phyloP scores from a whole-genome alignment of 768 basidiomycete genomes.

The Lepiota brunneoincarnata region DNA sequence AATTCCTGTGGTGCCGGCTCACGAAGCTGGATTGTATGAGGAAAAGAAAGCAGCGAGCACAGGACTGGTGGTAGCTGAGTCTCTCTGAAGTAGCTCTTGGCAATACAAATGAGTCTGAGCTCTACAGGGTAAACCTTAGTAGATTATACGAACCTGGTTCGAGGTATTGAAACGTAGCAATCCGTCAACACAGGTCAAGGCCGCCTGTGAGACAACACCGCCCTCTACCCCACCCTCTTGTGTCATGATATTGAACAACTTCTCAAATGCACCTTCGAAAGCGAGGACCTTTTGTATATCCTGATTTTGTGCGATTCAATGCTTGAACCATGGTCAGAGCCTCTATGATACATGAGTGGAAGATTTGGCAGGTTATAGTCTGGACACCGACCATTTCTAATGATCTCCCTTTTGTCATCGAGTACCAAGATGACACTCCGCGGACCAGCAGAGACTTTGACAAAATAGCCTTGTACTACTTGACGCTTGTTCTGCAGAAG shows the following conservation, averaged over 20 bases:
- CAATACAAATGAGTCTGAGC: slow-evolving; percentile 15
- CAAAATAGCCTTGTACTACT: slow-evolving; percentile 85
- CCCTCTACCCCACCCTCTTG: slow-evolving; percentile 93
- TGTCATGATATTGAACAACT: slow-evolving; percentile 83
- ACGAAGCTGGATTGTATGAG: slow-evolving; percentile 54
- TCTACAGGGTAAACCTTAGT: not conserved
- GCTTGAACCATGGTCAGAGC: slow-evolving; percentile 79
- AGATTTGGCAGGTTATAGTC: not conserved
- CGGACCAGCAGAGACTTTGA: slow-evolving; percentile 79
- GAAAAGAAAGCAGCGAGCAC: slow-evolving; percentile 69
- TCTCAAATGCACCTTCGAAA: slow-evolving; percentile 96
- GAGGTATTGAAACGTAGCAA: slow-evolving; percentile 90
- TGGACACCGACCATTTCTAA: slow-evolving; percentile 69
- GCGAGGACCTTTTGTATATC: slow-evolving; percentile 97
- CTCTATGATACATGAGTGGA: slow-evolving; percentile 45
- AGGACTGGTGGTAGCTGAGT: slow-evolving; percentile 69
- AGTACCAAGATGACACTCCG: slow-evolving; percentile 69
- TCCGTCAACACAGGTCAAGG: slow-evolving; percentile 82
- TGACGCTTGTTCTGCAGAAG: slow-evolving; percentile 82
- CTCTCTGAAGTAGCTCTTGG: slow-evolving; percentile 94
- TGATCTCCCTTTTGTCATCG: slow-evolving; percentile 86
- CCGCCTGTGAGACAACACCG: slow-evolving; percentile 80
- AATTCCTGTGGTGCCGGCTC: slow-evolving; percentile 81
- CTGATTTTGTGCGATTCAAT: slow-evolving; percentile 78
- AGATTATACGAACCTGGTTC: slow-evolving; percentile 72